phyloP scores from a whole-genome alignment of 2,329 filamentous ascomycete genomes.

The Akanthomyces dipterigenus region DNA sequence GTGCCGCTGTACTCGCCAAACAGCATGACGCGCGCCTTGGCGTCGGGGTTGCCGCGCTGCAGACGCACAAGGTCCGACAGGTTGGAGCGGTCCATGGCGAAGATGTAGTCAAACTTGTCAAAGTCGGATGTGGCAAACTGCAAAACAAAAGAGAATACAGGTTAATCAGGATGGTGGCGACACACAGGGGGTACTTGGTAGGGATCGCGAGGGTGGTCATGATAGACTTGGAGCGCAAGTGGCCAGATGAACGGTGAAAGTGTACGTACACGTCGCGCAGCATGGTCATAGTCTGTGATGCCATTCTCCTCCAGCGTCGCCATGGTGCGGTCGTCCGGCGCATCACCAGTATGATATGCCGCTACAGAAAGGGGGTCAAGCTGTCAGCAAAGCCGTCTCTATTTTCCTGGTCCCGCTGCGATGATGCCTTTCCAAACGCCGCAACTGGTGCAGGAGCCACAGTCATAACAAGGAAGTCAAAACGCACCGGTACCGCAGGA shows the following conservation, averaged over 20 bases:
- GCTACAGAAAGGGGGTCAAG: conserved; percentile 35
- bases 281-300: conserved; percentile 70
- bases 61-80: conserved; percentile 61
- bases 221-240: no score
- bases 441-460: background rate
- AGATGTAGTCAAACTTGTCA: conserved; percentile 79
- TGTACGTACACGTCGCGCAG: conserved; percentile 62
- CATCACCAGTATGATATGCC: conserved; percentile 73
- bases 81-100: conserved; percentile 90
- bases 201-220: no score
- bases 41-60: conserved; percentile 49
- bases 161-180: background rate
- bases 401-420: no score
- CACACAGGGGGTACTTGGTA: no score
- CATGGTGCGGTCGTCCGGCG: conserved; percentile 79
- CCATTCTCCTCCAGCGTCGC: conserved; percentile 66
- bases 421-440: background rate
- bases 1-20: conserved; percentile 77
- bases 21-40: conserved; percentile 63
- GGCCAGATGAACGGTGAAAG: no score
- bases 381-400: background rate
- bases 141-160: background rate
- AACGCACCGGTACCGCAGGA: conserved; percentile 69
- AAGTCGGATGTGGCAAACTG: conserved; percentile 64
- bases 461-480: background rate